A percentile compares a stretch with the other conserved stretches of the same genome.
Conservation (phyloP, 225 moss, liverwort and hornwort species). For the Straminergon stramineum region DNA sequence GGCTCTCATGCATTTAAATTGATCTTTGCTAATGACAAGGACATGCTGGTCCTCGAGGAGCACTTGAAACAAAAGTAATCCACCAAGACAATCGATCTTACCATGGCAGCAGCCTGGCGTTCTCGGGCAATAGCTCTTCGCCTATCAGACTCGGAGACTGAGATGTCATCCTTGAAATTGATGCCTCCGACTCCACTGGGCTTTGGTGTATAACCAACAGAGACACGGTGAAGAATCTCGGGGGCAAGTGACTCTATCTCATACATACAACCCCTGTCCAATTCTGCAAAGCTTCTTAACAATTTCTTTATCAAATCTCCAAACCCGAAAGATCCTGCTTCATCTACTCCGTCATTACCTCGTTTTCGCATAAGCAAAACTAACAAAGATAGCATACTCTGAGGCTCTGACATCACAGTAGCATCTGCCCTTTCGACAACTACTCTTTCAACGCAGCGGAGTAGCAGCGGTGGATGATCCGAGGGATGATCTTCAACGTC, state of each 20-base stretch:
- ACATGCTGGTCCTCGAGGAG: not conserved
- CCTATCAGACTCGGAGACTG: conserved; percentile 51
- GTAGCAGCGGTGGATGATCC: conserved; percentile 49
- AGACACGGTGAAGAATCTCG: conserved; percentile 65
- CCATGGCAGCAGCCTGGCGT: conserved; percentile 77
- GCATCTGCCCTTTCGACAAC: conserved; percentile 29
- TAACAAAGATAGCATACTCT: conserved; percentile 69
- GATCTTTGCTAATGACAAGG: not conserved
- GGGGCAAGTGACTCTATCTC: conserved; percentile 82
- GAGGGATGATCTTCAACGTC: conserved; percentile 31
- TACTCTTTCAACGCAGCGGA: conserved; percentile 43
- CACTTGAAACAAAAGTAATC: not conserved
- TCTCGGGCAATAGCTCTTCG: conserved; percentile 67
- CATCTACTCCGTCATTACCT: conserved; percentile 29
- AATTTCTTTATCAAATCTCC: conserved; percentile 62
- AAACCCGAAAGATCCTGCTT: conserved; percentile 45
- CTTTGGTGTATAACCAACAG: conserved; percentile 18
- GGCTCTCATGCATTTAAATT: not conserved
- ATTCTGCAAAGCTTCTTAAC: conserved; percentile 48
- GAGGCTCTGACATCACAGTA: conserved; percentile 37
- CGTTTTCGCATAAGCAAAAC: conserved; percentile 53
- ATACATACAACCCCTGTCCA: conserved; percentile 67
- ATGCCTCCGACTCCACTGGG: conserved; percentile 11
- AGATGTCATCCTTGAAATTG: conserved; percentile 48
- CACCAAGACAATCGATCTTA: conserved; percentile 11